These are phyloP conservation scores for Pseudocercospora macadamiae DNA, from an alignment of 2,329 filamentous ascomycete genomes.

Conservation along the genomic window DNA sequence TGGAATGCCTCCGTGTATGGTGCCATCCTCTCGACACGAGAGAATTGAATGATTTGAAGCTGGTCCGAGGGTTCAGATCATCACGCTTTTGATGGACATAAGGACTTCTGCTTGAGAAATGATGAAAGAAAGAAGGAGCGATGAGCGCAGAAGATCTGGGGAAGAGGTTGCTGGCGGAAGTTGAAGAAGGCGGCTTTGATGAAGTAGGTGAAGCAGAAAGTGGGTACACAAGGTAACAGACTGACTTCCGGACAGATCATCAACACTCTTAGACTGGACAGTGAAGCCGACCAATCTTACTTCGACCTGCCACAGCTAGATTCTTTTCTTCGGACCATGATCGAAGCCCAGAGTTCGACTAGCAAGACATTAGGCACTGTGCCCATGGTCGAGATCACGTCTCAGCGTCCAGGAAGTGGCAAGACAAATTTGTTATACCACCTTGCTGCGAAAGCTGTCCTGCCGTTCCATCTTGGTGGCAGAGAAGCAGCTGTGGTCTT, in stretches of 20 bases:
- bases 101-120: neutral
- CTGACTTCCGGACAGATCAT: constrained; percentile 42
- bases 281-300: constrained; percentile 20
- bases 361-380: constrained; percentile 23
- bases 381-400: constrained; percentile 58
- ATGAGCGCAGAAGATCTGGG: constrained; percentile 53
- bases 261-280: constrained; percentile 39
- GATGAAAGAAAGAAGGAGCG: constrained; percentile 21
- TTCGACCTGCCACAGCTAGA: constrained; percentile 55
- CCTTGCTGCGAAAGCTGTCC: constrained; percentile 54
- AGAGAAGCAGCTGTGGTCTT: constrained; percentile 56
- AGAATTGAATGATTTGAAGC: neutral
- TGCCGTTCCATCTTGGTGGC: constrained; percentile 53
- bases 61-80: neutral
- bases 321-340: constrained; percentile 33
- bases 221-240: neutral
- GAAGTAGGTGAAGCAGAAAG: constrained; percentile 47
- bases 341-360: constrained; percentile 12
- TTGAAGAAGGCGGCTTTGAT: constrained; percentile 53
- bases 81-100: neutral
- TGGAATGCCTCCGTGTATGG: constrained; percentile 59
- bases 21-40: constrained; percentile 49
- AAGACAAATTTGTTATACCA: constrained; percentile 64
- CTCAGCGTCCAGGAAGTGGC: constrained; percentile 54
- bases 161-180: constrained; percentile 55